Evolutionary conservation across 2,329 filamentous ascomycete genomes (phyloP), one percentile per base, ranked within the genome.

Genomic region (Scedosporium aurantiacum): DNA sequence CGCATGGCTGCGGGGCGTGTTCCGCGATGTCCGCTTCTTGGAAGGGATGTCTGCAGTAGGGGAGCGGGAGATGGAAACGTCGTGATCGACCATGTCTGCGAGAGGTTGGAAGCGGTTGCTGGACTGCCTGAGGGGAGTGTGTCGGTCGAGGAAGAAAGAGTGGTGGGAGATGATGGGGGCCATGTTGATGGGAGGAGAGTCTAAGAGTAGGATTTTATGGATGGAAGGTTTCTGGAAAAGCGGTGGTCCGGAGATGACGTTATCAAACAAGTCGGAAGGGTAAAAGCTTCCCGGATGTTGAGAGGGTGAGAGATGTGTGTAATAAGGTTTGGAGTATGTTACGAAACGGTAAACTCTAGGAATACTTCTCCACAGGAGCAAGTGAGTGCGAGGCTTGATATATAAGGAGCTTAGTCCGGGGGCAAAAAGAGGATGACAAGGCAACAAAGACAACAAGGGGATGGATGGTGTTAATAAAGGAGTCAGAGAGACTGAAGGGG

Each of bases 81-180:
- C 16, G 57, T 28, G 18, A n/a, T 27, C 28, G 25, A 43, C 21
- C 58, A 60, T 60, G 58, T 60, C 43, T 41, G 58, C 58, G 23
- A 60, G 58, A 25, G 40, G 58, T 14, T 27, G 43, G 58, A 60
- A 60, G 41, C 58, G 58, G 27, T 60, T 60, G 23, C 41, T 37
- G 18, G 50, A 8, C 27, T 18, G 28, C 18, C 43, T 43, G 16
- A n/a, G 43, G 27, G 32, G n/a, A 27, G 10, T 27, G 58, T 25
- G 27, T 27, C 18, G 25, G 58, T 18, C 10, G 21, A 50, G 25
- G 25, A 32, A 21, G 43, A 23, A 54, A 23, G 21, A 54, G 21
- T 18, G 23, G 50, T 27, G 50, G n/a, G 23, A 47, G 43, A 21
- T 21, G 23, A 54, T 7, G 18, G 50, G 23, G 50, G 50, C 12